phyloP scores from a whole-genome alignment of 2,329 filamentous ascomycete species.

The Knoxdaviesia proteae region DNA sequence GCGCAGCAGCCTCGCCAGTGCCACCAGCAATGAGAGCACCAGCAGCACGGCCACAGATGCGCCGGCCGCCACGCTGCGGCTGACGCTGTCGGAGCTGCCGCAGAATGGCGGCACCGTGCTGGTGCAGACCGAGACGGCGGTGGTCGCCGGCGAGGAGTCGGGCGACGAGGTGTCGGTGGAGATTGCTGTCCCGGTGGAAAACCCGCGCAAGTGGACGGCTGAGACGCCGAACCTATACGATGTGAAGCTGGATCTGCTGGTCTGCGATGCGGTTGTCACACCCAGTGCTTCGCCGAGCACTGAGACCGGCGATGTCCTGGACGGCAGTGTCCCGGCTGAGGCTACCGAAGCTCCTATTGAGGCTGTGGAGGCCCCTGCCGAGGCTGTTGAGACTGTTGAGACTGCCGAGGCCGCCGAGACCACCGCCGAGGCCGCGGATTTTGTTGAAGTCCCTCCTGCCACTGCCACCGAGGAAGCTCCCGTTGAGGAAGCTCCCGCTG shows the following conservation, averaged over 20 bases:
- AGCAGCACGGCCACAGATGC: slow-evolving; percentile 13
- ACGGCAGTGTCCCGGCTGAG: no score
- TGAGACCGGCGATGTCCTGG: no score
- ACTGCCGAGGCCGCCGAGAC: no score
- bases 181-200: slow-evolving; percentile 17
- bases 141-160: slow-evolving; percentile 7
- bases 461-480: slow-evolving; percentile 4
- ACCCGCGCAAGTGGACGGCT: slow-evolving; percentile 48
- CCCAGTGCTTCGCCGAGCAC: no score
- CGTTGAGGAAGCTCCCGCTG: slow-evolving; percentile 3
- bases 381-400: no score
- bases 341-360: no score
- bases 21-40: slow-evolving; percentile 3
- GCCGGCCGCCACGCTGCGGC: not conserved
- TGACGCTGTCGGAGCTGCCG: slow-evolving; percentile 20
- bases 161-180: slow-evolving; percentile 9
- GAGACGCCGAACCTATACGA: slow-evolving; percentile 43
- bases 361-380: no score
- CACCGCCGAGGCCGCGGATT: no score
- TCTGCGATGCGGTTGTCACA: no score
- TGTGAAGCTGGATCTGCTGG: slow-evolving; percentile 16
- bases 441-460: slow-evolving; percentile 9
- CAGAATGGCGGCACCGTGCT: slow-evolving; percentile 14
- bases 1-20: slow-evolving; percentile 7
- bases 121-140: slow-evolving; percentile 7